Evolutionary conservation across 352 stramenopile genomes (phyloP).

Genomic region (Globisporangium parvum): DNA sequence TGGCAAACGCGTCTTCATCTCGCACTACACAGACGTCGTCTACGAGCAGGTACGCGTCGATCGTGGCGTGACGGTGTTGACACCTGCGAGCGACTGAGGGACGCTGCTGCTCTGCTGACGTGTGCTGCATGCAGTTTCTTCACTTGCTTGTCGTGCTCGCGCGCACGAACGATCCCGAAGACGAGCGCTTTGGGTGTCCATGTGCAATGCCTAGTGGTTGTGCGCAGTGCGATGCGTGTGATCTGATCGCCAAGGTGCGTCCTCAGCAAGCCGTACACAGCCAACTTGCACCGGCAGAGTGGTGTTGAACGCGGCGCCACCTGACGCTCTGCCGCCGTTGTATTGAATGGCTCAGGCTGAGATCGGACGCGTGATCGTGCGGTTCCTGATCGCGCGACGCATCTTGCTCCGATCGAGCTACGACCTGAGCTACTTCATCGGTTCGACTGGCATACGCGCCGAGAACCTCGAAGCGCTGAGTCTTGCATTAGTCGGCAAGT

Average conservation of each 20-base stretch:
- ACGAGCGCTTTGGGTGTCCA: slow-evolving; percentile 11
- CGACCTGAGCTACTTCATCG: slow-evolving; percentile 13
- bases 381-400: slow-evolving; percentile 11
- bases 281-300: background rate
- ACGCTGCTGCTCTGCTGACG: background rate
- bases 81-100: background rate
- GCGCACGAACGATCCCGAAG: background rate
- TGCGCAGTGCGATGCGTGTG: slow-evolving; percentile 2
- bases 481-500: slow-evolving; percentile 3
- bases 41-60: slow-evolving; percentile 21
- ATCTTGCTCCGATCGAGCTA: slow-evolving; percentile 12
- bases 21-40: slow-evolving; percentile 25
- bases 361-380: slow-evolving; percentile 8
- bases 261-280: no score
- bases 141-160: slow-evolving; percentile 4
- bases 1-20: slow-evolving; percentile 20
- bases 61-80: background rate
- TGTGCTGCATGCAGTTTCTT: slow-evolving; percentile 8
- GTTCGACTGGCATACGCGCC: slow-evolving; percentile 1
- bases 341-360: slow-evolving; percentile 1
- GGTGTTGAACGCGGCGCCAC: no score
- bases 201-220: slow-evolving; percentile 6
- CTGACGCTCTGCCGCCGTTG: no score
- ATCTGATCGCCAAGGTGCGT: slow-evolving; percentile 13
- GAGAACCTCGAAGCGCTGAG: slow-evolving; percentile 1